Percentiles rank a stretch among this genome's conserved stretches.
Evolutionary conservation across 2,329 filamentous ascomycete genomes (phyloP).

Genomic region (Didymella exigua): DNA sequence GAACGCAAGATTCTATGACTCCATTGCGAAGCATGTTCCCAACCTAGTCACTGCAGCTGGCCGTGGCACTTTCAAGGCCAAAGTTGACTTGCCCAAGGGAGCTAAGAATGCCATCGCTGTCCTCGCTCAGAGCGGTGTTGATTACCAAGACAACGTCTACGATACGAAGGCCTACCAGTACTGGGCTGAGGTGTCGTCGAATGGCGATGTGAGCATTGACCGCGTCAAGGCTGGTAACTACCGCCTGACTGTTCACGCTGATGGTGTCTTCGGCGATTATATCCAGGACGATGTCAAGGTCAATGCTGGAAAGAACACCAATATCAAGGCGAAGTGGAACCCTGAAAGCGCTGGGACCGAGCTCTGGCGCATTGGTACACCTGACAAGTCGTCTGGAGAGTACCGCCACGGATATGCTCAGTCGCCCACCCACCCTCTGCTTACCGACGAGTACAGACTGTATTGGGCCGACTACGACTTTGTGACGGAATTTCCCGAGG

Average conservation of each 20-base stretch:
- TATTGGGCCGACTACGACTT: conserved; percentile 68
- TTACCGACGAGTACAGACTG: conserved; percentile 62
- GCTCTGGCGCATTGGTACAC: conserved; percentile 66
- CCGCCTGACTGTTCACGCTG: conserved; percentile 66
- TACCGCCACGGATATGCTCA: conserved; percentile 62
- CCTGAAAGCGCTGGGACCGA: conserved; percentile 63
- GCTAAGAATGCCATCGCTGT: conserved; percentile 61
- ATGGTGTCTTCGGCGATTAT: conserved; percentile 66
- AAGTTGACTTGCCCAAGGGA: conserved; percentile 58
- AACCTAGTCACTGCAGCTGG: conserved; percentile 62
- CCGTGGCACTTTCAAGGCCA: conserved; percentile 58
- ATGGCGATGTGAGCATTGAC: conserved; percentile 58
- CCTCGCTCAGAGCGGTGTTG: conserved; percentile 57
- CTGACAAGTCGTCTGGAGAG: conserved; percentile 66
- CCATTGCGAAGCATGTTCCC: conserved; percentile 63
- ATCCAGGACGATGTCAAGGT: conserved; percentile 59
- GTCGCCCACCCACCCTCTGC: conserved; percentile 57
- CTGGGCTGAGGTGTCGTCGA: conserved; percentile 57
- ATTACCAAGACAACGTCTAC: conserved; percentile 64
- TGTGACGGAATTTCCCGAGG: conserved; percentile 61
- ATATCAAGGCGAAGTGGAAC: conserved; percentile 52
- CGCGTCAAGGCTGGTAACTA: conserved; percentile 64
- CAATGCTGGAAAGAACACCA: conserved; percentile 48
- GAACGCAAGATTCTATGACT: conserved; percentile 67
- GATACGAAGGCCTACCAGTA: conserved; percentile 64